Percentiles rank a stretch among this genome's conserved stretches.
phyloP scores from a whole-genome alignment of 2,329 filamentous ascomycete genomes.

The Rutstroemia sp. region DNA sequence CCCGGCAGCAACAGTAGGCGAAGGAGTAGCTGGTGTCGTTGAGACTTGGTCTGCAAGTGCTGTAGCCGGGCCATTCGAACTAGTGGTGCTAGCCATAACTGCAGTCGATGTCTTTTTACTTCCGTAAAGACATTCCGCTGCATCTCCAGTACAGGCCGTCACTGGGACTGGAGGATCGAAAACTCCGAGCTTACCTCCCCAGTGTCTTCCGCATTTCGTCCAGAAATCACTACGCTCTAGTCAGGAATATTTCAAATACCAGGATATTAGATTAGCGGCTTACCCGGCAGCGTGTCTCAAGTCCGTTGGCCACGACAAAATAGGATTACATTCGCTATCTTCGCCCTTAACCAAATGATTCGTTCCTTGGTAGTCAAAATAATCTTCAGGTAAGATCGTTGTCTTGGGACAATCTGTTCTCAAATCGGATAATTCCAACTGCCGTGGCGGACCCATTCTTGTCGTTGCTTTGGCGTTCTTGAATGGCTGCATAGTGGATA shows the following conservation, averaged over 20 bases:
- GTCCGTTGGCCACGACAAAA: conserved; percentile 28
- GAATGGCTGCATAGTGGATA: conserved; percentile 29
- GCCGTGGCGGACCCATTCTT: conserved; percentile 19
- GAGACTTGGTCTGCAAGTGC: not conserved
- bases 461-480: conserved; percentile 12
- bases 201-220: conserved; percentile 29
- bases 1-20: not conserved
- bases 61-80: not conserved
- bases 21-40: not conserved
- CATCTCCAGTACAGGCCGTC: conserved; percentile 18
- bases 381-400: not conserved
- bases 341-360: not conserved
- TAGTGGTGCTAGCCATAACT: not conserved
- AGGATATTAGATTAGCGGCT: not conserved
- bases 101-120: not conserved
- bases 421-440: conserved; percentile 28
- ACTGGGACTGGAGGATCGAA: conserved; percentile 35
- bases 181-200: conserved; percentile 27
- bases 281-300: conserved; percentile 18
- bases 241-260: not conserved
- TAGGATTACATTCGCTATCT: conserved; percentile 28
- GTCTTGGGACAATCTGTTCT: conserved; percentile 8
- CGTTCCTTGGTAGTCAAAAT: not conserved
- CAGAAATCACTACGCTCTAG: conserved; percentile 17
- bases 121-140: conserved; percentile 7